These are phyloP conservation scores for Emmonsiellopsis sp. DNA, from an alignment of 2,329 filamentous ascomycete genomes.

Conservation along the genomic window DNA sequence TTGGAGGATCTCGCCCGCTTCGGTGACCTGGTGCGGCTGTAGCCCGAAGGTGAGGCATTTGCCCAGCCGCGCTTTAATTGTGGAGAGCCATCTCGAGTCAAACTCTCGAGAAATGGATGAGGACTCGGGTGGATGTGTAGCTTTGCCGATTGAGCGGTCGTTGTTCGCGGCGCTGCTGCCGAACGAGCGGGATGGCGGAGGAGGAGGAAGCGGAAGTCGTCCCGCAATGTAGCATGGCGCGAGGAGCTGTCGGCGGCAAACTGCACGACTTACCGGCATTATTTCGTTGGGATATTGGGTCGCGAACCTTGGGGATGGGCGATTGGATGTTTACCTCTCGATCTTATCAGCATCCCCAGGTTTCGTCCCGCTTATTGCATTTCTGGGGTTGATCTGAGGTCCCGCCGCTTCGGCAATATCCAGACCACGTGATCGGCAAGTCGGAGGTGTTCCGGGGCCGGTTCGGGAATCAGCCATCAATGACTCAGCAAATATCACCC, in stretches of 20 bases:
- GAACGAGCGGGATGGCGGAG: background rate
- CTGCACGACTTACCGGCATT: slow-evolving; percentile 4
- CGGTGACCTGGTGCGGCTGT: slow-evolving; percentile 44
- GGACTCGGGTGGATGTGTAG: slow-evolving; percentile 6
- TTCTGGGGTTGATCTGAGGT: no score
- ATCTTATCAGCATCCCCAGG: no score
- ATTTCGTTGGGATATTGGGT: background rate
- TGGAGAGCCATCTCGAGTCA: slow-evolving; percentile 58
- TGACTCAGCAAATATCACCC: no score
- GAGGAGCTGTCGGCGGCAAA: slow-evolving; percentile 7
- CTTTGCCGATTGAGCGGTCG: slow-evolving; percentile 10
- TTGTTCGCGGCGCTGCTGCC: slow-evolving; percentile 6
- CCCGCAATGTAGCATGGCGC: background rate
- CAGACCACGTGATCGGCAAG: no score
- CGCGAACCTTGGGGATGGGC: no score
- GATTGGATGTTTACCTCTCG: no score
- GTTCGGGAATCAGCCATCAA: no score
- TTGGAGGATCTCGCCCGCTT: slow-evolving; percentile 51
- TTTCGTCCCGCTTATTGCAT: no score
- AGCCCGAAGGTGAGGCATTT: slow-evolving; percentile 69
- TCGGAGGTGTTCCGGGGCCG: no score
- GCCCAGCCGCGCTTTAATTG: slow-evolving; percentile 57
- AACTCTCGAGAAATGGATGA: slow-evolving; percentile 14
- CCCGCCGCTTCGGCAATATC: no score
- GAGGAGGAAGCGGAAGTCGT: background rate